Evolutionary conservation across 2,329 filamentous ascomycete genomes (phyloP).

Genomic region (Fusarium nodosum): DNA sequence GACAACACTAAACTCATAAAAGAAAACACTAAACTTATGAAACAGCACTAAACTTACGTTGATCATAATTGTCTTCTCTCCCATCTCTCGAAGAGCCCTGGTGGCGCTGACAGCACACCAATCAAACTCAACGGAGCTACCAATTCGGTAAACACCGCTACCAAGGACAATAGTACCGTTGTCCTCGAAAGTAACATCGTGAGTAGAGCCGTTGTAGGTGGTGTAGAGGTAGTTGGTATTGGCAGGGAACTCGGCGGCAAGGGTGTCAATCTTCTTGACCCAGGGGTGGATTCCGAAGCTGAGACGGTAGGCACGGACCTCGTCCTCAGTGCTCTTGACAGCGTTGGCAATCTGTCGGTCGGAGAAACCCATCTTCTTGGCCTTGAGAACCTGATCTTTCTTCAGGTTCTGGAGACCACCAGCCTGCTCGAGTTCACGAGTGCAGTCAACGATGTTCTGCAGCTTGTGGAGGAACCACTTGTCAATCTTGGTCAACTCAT

Average conservation of each 20-base stretch:
- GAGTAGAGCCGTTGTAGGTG: constrained; percentile 94
- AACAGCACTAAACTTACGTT: constrained; percentile 54
- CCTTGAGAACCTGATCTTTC: constrained; percentile 88
- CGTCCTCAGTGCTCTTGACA: constrained; percentile 87
- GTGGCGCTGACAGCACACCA: constrained; percentile 97
- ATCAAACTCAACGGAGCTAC: constrained; percentile 97
- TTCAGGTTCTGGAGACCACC: constrained; percentile 87
- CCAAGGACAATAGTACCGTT: constrained; percentile 91
- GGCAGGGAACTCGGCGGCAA: constrained; percentile 96
- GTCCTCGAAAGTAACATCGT: constrained; percentile 95
- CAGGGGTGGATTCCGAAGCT: constrained; percentile 91
- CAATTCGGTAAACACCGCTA: constrained; percentile 96
- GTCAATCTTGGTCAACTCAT: constrained; percentile 97
- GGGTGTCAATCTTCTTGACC: constrained; percentile 98
- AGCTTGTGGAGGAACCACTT: constrained; percentile 99
- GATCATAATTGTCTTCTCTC: constrained; percentile 98
- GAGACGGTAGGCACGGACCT: constrained; percentile 87
- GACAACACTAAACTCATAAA: no score
- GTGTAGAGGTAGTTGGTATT: constrained; percentile 97
- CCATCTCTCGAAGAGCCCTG: constrained; percentile 83
- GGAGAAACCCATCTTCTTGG: constrained; percentile 98
- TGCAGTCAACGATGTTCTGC: constrained; percentile 95
- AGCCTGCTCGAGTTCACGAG: constrained; percentile 84
- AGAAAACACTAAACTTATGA: no score
- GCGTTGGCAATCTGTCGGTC: constrained; percentile 93